These are phyloP conservation scores for Glycine soja DNA, from an alignment of 306 rosid genomes.

Conservation along the genomic window DNA sequence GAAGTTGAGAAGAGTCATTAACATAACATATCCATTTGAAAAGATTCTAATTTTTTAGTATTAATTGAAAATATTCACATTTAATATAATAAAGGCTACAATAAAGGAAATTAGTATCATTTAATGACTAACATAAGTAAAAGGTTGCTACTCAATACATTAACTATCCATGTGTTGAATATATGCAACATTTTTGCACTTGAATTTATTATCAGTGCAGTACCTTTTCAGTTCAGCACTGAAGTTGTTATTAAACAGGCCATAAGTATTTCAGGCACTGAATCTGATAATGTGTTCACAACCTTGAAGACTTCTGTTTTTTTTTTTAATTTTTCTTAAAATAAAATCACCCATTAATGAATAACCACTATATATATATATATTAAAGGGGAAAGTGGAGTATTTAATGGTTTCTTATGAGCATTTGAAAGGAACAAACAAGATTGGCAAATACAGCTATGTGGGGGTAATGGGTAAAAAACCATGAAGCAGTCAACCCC, in stretches of 20 bases:
- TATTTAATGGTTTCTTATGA: conserved; percentile 24
- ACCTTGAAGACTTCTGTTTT: background rate
- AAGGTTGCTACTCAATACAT: background rate
- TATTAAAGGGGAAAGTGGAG: background rate
- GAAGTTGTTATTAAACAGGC: conserved; percentile 5
- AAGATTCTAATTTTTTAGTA: background rate
- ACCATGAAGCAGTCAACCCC: background rate
- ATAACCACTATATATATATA: background rate
- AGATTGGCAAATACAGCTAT: background rate
- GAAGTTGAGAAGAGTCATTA: background rate
- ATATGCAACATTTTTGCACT: background rate
- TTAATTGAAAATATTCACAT: background rate
- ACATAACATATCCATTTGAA: background rate
- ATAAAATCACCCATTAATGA: conserved; percentile 1
- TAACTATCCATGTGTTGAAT: background rate
- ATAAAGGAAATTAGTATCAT: background rate
- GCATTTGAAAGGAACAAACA: background rate
- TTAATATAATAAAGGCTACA: background rate
- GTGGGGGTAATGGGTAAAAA: background rate
- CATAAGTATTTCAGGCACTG: background rate
- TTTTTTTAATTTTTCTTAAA: background rate
- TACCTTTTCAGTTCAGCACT: background rate
- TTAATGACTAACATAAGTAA: background rate
- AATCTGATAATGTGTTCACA: background rate
- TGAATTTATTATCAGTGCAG: conserved; percentile 9